Evolutionary conservation across 108 stramenopile species (phyloP).

Genomic region (Cyclotella sp.): DNA sequence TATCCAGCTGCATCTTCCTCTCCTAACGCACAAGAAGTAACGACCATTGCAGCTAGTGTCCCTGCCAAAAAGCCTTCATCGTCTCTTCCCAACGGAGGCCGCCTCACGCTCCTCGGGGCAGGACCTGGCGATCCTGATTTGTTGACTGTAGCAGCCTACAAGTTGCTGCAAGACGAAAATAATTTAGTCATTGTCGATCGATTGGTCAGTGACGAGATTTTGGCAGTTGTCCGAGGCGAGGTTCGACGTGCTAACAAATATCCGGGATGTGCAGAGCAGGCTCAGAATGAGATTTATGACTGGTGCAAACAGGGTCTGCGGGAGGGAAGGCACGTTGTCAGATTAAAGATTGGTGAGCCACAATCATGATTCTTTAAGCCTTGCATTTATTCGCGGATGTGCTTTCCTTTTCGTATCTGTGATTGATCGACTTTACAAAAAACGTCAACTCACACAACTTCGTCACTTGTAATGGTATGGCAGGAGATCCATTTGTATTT

Average conservation of each 20-base stretch:
- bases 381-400: neutral
- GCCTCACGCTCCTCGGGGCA: slow-evolving; percentile 86
- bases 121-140: slow-evolving; percentile 96
- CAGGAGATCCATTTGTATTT: slow-evolving; percentile 97
- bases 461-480: neutral
- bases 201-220: slow-evolving; percentile 88
- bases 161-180: slow-evolving; percentile 63
- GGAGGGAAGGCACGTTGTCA: slow-evolving; percentile 89
- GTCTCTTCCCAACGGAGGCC: slow-evolving; percentile 64
- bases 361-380: neutral
- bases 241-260: slow-evolving; percentile 88
- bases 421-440: neutral
- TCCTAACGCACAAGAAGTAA: neutral
- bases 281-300: slow-evolving; percentile 94
- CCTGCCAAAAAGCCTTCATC: slow-evolving; percentile 8
- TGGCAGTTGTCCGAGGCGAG: slow-evolving; percentile 74
- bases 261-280: slow-evolving; percentile 94
- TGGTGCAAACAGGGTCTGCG: slow-evolving; percentile 87
- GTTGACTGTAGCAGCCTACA: slow-evolving; percentile 89
- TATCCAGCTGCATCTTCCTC: neutral
- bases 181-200: slow-evolving; percentile 93
- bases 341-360: slow-evolving; percentile 89
- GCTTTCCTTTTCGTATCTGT: too few relatives aligned
- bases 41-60: neutral
- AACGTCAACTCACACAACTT: neutral